Conservation (phyloP, 1,284 basidiomycete species). For the Ceratobasidium sp. region DNA sequence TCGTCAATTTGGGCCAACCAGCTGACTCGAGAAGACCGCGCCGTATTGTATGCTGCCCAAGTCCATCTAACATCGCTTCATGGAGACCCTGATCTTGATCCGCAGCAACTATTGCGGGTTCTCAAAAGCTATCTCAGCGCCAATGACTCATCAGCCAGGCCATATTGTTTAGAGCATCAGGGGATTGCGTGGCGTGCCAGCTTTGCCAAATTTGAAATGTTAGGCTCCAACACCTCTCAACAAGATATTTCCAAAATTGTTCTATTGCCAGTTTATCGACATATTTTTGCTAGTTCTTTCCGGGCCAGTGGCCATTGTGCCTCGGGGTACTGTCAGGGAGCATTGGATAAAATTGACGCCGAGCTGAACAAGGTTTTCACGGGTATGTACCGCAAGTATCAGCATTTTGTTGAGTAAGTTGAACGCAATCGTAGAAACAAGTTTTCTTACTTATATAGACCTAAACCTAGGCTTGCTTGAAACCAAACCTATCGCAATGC, state of each 20-base stretch:
- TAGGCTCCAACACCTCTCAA: constrained; percentile 1
- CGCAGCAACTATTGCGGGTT: neutral
- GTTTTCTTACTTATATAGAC: too few species aligned
- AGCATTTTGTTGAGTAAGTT: too few species aligned
- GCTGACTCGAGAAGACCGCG: constrained; percentile 15
- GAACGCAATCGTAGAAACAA: too few species aligned
- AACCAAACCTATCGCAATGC: too few species aligned
- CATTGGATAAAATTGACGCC: too few species aligned
- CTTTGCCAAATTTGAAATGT: neutral
- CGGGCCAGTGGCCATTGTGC: too few species aligned
- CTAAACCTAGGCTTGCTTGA: too few species aligned
- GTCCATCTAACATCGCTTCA: neutral
- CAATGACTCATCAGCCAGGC: neutral
- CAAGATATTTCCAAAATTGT: constrained; percentile 4
- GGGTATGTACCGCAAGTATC: too few species aligned
- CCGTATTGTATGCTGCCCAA: constrained; percentile 2
- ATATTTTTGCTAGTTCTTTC: neutral
- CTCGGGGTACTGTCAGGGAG: too few species aligned
- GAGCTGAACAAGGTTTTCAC: too few species aligned
- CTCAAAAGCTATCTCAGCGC: neutral
- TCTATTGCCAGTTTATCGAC: neutral
- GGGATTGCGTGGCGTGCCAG: neutral
- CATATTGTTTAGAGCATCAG: neutral
- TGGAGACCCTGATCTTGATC: neutral
- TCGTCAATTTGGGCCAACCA: constrained; percentile 13